Evolutionary conservation across 129 eudicot species (phyloP).

Genomic region (Deinandra increscens): DNA sequence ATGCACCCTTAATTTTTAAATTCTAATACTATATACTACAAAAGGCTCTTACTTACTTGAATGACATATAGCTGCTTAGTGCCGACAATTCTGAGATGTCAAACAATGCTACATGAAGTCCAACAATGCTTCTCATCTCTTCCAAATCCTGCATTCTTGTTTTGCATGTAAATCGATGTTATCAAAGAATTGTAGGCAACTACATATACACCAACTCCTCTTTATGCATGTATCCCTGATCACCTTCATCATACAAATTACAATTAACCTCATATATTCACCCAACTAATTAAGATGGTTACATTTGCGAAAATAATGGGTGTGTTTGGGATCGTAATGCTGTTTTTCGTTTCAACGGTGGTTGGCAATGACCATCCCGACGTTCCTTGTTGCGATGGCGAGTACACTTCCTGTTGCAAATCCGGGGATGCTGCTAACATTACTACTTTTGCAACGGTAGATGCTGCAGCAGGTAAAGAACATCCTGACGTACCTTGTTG

Average conservation of each 20-base stretch:
- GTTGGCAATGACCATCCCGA: not conserved
- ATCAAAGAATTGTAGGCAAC: not conserved
- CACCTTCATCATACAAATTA: no score
- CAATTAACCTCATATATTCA: no score
- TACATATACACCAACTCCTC: not conserved
- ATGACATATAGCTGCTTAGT: not conserved
- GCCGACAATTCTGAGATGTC: not conserved
- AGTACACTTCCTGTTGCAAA: slow-evolving; percentile 10
- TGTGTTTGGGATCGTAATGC: not conserved
- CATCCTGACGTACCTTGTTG: no score
- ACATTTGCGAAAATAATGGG: not conserved
- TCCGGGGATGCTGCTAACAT: not conserved
- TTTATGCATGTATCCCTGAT: not conserved
- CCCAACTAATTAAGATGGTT: not conserved
- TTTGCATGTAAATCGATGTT: not conserved
- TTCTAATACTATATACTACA: not conserved
- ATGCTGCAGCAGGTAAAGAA: not conserved
- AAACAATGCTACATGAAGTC: not conserved
- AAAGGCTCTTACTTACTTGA: not conserved
- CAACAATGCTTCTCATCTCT: slow-evolving; percentile 1
- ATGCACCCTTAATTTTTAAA: no score
- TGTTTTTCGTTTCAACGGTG: not conserved
- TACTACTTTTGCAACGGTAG: not conserved
- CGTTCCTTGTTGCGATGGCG: not conserved
- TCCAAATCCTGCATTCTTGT: not conserved